A percentile compares a stretch with the other conserved stretches of the same genome.
Evolutionary conservation across 2,329 filamentous ascomycete species (phyloP).

Genomic region (Gremmenia infestans): DNA sequence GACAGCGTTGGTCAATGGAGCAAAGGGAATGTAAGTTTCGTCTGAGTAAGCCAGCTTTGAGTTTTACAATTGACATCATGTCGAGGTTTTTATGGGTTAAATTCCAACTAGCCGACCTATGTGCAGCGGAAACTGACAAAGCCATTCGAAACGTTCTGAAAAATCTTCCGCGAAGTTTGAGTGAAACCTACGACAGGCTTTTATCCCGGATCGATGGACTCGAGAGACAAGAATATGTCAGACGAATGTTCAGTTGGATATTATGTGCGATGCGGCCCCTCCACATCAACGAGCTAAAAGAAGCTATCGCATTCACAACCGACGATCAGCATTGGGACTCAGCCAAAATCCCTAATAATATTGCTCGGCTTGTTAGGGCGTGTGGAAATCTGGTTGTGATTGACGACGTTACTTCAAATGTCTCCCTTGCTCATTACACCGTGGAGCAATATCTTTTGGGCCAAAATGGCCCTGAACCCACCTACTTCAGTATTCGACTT

Average conservation of each 20-base stretch:
- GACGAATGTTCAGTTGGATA: neutral
- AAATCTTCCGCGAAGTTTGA: neutral
- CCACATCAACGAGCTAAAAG: neutral
- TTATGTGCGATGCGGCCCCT: neutral
- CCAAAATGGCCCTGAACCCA: neutral
- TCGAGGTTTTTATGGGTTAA: slow-evolving; percentile 2
- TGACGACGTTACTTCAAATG: neutral
- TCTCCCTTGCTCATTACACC: neutral
- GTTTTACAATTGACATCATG: neutral
- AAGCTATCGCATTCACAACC: neutral
- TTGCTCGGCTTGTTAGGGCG: neutral
- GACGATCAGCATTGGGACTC: neutral
- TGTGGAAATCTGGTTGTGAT: slow-evolving; percentile 1
- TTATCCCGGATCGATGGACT: neutral
- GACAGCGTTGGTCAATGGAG: neutral
- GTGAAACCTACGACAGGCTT: neutral
- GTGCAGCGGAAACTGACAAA: neutral
- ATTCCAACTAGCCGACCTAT: neutral
- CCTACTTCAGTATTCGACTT: neutral
- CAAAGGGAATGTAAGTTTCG: slow-evolving; percentile 7
- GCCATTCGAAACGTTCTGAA: neutral
- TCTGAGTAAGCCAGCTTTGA: neutral
- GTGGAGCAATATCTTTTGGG: neutral
- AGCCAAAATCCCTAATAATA: neutral
- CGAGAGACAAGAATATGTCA: neutral